Percentiles rank a stretch among this genome's conserved stretches.
Evolutionary conservation across 2,329 filamentous ascomycete species (phyloP).

Genomic region (Penicillium sumatraense): DNA sequence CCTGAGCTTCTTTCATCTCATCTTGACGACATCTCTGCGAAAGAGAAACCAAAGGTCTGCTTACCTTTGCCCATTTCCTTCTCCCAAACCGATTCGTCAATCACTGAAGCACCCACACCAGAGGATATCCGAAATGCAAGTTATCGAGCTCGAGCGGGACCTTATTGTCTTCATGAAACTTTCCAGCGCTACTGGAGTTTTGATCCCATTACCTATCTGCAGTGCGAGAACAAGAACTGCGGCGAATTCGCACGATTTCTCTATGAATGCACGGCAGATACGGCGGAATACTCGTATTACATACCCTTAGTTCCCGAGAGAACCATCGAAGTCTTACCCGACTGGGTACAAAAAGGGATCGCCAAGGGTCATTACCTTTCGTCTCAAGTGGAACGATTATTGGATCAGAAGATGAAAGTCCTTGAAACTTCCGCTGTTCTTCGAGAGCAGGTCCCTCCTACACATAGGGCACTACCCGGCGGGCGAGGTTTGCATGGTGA

Average conservation of each 20-base stretch:
- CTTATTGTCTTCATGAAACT: conserved; percentile 63
- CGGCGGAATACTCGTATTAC: conserved; percentile 50
- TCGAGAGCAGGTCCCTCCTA: not conserved
- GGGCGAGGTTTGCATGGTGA: not conserved
- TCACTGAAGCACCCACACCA: not conserved
- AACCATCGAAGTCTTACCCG: conserved; percentile 34
- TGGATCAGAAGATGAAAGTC: conserved; percentile 45
- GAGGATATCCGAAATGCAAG: conserved; percentile 2
- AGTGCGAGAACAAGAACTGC: conserved; percentile 61
- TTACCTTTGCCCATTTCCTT: not conserved
- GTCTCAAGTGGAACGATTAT: conserved; percentile 47
- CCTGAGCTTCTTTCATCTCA: not conserved
- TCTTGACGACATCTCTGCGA: not conserved
- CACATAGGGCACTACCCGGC: not conserved
- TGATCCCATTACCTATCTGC: conserved; percentile 47
- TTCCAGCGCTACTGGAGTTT: conserved; percentile 58
- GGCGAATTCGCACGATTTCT: conserved; percentile 66
- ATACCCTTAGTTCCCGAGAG: conserved; percentile 21
- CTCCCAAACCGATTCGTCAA: not conserved
- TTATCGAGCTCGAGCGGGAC: conserved; percentile 8
- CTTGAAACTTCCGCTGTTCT: not conserved
- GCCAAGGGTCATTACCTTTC: conserved; percentile 47
- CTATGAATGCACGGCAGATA: conserved; percentile 73
- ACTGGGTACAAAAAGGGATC: conserved; percentile 49
- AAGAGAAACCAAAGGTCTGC: not conserved